phyloP scores from a whole-genome alignment of 2,329 filamentous ascomycete genomes.

The Penicillium sp. region DNA sequence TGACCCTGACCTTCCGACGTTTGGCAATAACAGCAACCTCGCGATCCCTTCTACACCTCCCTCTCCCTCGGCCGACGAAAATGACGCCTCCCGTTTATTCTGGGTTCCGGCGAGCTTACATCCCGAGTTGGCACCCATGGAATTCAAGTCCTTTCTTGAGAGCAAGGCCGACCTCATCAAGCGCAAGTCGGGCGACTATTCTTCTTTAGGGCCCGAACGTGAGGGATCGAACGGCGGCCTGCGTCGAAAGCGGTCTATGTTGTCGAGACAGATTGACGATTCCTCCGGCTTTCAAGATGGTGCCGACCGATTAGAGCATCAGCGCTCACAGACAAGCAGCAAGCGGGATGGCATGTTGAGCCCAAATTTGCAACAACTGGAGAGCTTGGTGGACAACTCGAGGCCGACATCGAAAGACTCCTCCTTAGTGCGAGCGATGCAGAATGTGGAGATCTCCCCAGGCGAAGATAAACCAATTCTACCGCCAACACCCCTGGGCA shows the following conservation, averaged over 20 bases:
- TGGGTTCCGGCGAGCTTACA: constrained; percentile 96
- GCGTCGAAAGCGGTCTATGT: constrained; percentile 87
- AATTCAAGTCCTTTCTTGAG: constrained; percentile 95
- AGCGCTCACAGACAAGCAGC: constrained; percentile 57
- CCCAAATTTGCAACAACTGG: constrained; percentile 65
- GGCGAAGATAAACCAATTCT: constrained; percentile 80
- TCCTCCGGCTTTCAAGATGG: constrained; percentile 74
- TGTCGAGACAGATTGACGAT: constrained; percentile 84
- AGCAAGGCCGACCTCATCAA: constrained; percentile 87
- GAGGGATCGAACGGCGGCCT: constrained; percentile 57
- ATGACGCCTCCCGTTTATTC: constrained; percentile 80
- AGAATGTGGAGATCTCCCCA: constrained; percentile 41
- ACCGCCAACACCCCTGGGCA: constrained; percentile 66
- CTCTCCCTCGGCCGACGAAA: constrained; percentile 60
- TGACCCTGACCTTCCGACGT: constrained; percentile 53
- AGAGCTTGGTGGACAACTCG: constrained; percentile 78
- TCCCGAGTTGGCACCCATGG: constrained; percentile 87
- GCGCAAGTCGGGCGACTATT: constrained; percentile 70
- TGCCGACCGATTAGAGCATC: constrained; percentile 70
- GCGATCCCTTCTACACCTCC: constrained; percentile 43
- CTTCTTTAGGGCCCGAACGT: constrained; percentile 52
- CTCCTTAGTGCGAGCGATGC: constrained; percentile 46
- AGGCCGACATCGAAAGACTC: constrained; percentile 62
- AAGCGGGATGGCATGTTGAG: constrained; percentile 50
- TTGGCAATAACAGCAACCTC: constrained; percentile 34